phyloP scores from a whole-genome alignment of 768 basidiomycete genomes.

The Amanita brunnescens region DNA sequence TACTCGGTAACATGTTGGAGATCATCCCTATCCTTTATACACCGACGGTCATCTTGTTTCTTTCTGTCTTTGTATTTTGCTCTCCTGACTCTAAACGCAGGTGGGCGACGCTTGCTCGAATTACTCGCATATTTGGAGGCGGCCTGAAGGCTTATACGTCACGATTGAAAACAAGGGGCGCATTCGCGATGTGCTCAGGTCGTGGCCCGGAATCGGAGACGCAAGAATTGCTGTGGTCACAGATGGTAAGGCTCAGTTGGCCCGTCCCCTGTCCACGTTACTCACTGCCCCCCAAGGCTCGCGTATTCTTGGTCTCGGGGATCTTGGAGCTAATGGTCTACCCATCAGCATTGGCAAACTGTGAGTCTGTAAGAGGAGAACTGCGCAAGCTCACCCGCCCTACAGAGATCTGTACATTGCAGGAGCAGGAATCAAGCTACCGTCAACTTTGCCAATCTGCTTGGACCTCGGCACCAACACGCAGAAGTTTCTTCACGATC shows the following conservation, averaged over 20 bases:
- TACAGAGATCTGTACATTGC: slow-evolving; percentile 58
- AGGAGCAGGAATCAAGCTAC: slow-evolving; percentile 55
- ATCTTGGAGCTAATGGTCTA: slow-evolving; percentile 39
- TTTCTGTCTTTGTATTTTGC: not conserved
- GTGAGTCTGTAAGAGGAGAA: slow-evolving; percentile 22
- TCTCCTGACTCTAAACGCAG: slow-evolving; percentile 20
- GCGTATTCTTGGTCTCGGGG: slow-evolving; percentile 63
- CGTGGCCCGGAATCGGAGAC: slow-evolving; percentile 36
- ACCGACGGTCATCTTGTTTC: slow-evolving; percentile 41
- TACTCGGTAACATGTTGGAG: slow-evolving; percentile 56
- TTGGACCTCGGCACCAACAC: slow-evolving; percentile 77
- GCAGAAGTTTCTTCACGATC: slow-evolving; percentile 53
- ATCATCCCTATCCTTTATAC: slow-evolving; percentile 68
- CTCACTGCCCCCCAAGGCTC: slow-evolving; percentile 32
- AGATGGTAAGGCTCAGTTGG: slow-evolving; percentile 48
- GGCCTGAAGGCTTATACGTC: slow-evolving; percentile 53
- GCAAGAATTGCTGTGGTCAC: slow-evolving; percentile 71
- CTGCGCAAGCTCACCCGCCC: not conserved
- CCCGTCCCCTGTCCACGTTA: slow-evolving; percentile 16
- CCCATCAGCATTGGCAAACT: slow-evolving; percentile 71
- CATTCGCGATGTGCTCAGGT: slow-evolving; percentile 45
- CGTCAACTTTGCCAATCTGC: slow-evolving; percentile 53
- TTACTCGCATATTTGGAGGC: slow-evolving; percentile 62
- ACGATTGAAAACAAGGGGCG: slow-evolving; percentile 60
- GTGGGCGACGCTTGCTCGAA: slow-evolving; percentile 67